phyloP scores from a whole-genome alignment of 2,329 filamentous ascomycete genomes.

The Aspergillus sp. region DNA sequence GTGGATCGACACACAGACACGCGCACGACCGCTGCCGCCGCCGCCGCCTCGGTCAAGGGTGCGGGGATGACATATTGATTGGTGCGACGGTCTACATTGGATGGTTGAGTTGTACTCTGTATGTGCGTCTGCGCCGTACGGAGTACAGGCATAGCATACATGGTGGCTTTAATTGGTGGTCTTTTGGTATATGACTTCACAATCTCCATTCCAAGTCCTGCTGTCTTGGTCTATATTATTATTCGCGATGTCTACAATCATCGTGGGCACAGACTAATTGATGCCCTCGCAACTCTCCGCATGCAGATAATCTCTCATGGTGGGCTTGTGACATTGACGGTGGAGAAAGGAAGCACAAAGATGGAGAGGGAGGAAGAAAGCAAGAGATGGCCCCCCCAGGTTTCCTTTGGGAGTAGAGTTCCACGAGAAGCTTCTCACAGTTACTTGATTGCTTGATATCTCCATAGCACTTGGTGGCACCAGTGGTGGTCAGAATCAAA shows the following conservation, averaged over 20 bases:
- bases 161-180: too few species aligned
- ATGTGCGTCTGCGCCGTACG: neutral
- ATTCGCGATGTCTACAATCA: too few species aligned
- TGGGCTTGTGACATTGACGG: neutral
- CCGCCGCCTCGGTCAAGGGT: too few species aligned
- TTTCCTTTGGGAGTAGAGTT: neutral
- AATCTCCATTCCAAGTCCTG: too few species aligned
- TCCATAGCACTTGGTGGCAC: neutral
- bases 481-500: neutral
- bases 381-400: neutral
- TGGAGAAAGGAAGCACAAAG: neutral
- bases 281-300: neutral
- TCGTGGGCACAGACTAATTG: too few species aligned
- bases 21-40: too few species aligned
- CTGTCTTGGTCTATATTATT: too few species aligned
- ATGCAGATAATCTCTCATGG: conserved; percentile 1
- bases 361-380: neutral
- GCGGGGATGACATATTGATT: conserved; percentile 10
- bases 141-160: neutral
- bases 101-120: neutral
- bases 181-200: too few species aligned
- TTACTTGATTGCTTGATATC: too few species aligned
- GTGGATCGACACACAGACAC: conserved; percentile 3
- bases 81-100: conserved; percentile 22
- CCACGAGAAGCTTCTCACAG: neutral